Base-by-base conservation (phyloP, 1,284 basidiomycete species). In the Tremellales sp. region DNA sequence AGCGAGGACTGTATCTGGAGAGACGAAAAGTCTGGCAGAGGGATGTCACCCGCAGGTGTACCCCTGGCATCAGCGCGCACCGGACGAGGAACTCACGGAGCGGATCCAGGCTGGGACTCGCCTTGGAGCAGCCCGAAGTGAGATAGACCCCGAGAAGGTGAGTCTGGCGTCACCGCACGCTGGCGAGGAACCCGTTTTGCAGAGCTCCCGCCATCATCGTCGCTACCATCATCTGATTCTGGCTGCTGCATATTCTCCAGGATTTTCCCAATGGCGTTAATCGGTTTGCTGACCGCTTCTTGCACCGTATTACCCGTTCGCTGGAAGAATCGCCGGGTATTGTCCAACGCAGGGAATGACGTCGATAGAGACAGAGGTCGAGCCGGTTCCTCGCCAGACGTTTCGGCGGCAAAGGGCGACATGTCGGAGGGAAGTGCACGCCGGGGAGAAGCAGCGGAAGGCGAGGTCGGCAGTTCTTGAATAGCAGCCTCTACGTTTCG, bases 211-310 rank as follows among this genome's bases (percentile, higher is more conserved):
- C 58, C 59, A 45, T 61, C 56, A 35, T 61, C 45, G 32, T 62
- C 61, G 46, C 50, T 50, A 19, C 55, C 53, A 35, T 55, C 53
- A 40, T 49, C 63, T 53, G 61, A 58, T 29, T 51, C 61, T n/a
- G 54, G 52, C 85, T 85, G 57, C 78, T 85, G 60, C 56, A 71
- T 71, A 10, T 51, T 53, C 35, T 72, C 68, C 63, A 95, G 85
- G 53, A 95, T 90, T 50, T 86, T 81, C 9, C 88, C 81, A 44
- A 95, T 85, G 1, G 90, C 88, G 52, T 77, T 86, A 12, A 95
- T 77, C 5, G 91, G 91, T 63, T 89, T 89, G 13, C 84, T 87
- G 48, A 94, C 84, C 1, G 82, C 87, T 41, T 74, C 72, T 41
- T 72, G 66, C 14, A 73, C 73, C 24, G 71, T 56, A 63, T 91